Base-by-base conservation (phyloP, 345 rosid genomes). In the Turnera subulata region DNA sequence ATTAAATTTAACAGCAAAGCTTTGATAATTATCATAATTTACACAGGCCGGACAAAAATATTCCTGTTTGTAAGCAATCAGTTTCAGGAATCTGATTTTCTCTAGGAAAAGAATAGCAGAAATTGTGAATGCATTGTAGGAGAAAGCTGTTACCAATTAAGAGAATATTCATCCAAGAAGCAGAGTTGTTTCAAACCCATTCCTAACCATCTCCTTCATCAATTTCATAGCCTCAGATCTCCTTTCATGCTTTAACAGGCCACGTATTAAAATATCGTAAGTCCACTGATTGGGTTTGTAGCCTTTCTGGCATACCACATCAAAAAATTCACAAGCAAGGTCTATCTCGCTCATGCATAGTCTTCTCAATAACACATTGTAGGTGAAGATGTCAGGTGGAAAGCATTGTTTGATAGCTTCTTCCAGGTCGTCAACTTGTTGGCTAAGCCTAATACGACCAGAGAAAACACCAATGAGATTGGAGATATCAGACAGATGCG, bases 231-330 rank as follows among this genome's bases (percentile, higher is more conserved):
- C 88, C 70, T 76, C 79, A 15, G 13, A 66, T 20, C 6, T 65
- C 67, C 64, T 70, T 50, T 76, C 78, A 5, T 72, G 58, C 62
- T 44, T 71, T 19, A 58, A 56, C 13, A 77, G 76, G 68, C 79
- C 74, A 24, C 43, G 37, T 13, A 66, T 54, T 56, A 92, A 62
- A 64, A 75, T 73, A 44, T 56, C 68, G 16, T 70, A 70, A 18
- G 96, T 85, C 89, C 85, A 62, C 53, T 24, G 56, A 55, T 93
- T 73, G 13, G 96, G 94, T 63, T 68, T 74, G 51, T 74, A 74
- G 52, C 99, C 99, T 72, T 58, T 80, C 50, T 64, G 63, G 33
- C 65, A 19, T 39, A 89, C 60, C 75, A 69, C 64, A 22, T 76
- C 57, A 62, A 72, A 81, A 63, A 77, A 58, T 62, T 72, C 72